These are phyloP conservation scores for Malus sieversii DNA, from an alignment of 306 rosid genomes.

Conservation along the genomic window DNA sequence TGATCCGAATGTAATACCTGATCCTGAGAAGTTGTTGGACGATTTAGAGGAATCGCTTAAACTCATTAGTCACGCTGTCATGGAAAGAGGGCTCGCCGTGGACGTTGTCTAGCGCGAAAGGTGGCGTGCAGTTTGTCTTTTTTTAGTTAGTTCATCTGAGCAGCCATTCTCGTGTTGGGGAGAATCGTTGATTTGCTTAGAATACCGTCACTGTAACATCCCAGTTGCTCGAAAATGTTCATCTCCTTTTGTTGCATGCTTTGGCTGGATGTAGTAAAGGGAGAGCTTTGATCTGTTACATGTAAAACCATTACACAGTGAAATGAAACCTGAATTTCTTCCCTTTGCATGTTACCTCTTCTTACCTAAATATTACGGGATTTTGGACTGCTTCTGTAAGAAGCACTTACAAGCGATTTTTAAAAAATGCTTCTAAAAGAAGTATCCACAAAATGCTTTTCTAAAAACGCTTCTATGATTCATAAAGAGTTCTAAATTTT, in stretches of 20 bases:
- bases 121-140: neutral
- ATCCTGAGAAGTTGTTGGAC: conserved; percentile 45
- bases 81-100: neutral
- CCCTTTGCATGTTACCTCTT: no score
- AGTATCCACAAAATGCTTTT: no score
- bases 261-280: neutral
- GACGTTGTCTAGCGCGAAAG: neutral
- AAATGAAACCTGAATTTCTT: no score
- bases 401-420: neutral
- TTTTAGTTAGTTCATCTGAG: neutral
- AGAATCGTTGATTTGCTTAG: neutral
- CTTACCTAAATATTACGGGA: neutral
- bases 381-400: neutral
- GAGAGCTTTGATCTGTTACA: neutral
- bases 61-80: conserved; percentile 25
- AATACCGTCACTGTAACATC: neutral
- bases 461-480: neutral
- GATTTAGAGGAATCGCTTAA: conserved; percentile 52
- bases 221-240: neutral
- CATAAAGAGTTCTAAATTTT: no score
- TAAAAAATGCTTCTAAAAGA: neutral
- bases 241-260: neutral
- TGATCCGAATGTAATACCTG: conserved; percentile 45
- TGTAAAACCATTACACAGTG: no score
- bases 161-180: neutral